These are phyloP conservation scores for Pleomassaria siparia DNA, from an alignment of 2,329 filamentous ascomycete species.

Conservation along the genomic window DNA sequence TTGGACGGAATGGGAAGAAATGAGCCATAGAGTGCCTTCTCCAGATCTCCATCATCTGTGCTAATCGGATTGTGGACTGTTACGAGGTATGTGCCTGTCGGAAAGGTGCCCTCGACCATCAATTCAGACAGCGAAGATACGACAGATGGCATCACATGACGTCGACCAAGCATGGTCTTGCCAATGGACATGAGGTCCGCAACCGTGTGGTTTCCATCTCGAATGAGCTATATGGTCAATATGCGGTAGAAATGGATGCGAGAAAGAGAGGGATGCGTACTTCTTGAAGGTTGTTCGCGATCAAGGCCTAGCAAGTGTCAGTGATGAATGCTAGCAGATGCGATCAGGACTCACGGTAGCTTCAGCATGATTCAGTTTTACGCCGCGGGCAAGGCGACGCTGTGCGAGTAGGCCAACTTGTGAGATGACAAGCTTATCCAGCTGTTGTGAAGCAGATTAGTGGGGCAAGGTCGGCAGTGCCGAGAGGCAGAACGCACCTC, in stretches of 20 bases:
- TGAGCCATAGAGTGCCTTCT: constrained; percentile 85
- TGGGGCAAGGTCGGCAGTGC: constrained; percentile 10
- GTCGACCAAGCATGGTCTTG: constrained; percentile 87
- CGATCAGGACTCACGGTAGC: constrained; percentile 62
- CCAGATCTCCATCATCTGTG: constrained; percentile 81
- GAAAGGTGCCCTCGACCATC: constrained; percentile 93
- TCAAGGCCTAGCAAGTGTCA: constrained; percentile 64
- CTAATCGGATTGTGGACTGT: constrained; percentile 90
- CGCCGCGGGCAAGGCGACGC: constrained; percentile 80
- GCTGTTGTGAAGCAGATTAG: constrained; percentile 54
- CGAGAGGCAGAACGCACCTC: constrained; percentile 25
- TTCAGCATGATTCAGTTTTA: constrained; percentile 88
- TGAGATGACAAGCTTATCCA: constrained; percentile 94
- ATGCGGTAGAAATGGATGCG: constrained; percentile 6
- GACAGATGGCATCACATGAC: constrained; percentile 86
- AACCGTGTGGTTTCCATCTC: constrained; percentile 90
- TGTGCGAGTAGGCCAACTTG: constrained; percentile 88
- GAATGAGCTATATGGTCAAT: constrained; percentile 67
- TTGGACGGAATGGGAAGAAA: constrained; percentile 79
- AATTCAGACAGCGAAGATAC: constrained; percentile 77
- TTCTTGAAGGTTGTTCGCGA: constrained; percentile 88
- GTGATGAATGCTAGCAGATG: constrained; percentile 2
- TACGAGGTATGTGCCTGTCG: constrained; percentile 86
- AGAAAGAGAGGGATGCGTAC: constrained; percentile 42
- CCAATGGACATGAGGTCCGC: constrained; percentile 92